These are phyloP conservation scores for Keithomyces neogunnii DNA, from an alignment of 2,329 filamentous ascomycete genomes.

Conservation along the genomic window DNA sequence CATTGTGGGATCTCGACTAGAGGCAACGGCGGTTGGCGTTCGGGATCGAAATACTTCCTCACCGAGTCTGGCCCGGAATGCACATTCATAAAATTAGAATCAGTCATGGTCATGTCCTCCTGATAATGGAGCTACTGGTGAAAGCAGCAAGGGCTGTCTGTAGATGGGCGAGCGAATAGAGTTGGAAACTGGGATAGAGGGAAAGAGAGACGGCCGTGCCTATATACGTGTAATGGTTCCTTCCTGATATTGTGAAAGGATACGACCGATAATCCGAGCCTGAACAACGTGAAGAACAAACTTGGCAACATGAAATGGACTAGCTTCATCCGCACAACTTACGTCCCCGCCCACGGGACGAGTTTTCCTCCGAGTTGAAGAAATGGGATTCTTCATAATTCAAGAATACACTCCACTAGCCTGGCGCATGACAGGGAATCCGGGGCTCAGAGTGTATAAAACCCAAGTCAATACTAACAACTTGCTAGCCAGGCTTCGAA, in stretches of 20 bases:
- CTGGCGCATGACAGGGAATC: background rate
- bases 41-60: conserved; percentile 50
- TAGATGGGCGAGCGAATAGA: background rate
- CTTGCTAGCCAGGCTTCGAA: too few species aligned
- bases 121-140: background rate
- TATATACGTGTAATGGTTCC: too few species aligned
- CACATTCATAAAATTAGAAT: conserved; percentile 33
- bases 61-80: conserved; percentile 48
- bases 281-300: too few species aligned
- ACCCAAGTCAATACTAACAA: too few species aligned
- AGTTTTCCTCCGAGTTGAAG: too few species aligned
- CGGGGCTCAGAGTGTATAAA: too few species aligned
- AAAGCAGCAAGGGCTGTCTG: background rate
- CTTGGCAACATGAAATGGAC: background rate
- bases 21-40: conserved; percentile 46
- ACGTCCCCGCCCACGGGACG: too few species aligned
- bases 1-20: conserved; percentile 49
- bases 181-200: background rate
- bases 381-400: background rate
- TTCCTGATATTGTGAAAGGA: too few species aligned
- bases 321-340: too few species aligned
- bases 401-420: background rate
- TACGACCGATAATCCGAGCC: background rate
- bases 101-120: conserved; percentile 14
- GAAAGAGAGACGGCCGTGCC: too few species aligned